Evolutionary conservation across 176 grass and related monocot genomes (phyloP).

Genomic region (Phragmites australis): DNA sequence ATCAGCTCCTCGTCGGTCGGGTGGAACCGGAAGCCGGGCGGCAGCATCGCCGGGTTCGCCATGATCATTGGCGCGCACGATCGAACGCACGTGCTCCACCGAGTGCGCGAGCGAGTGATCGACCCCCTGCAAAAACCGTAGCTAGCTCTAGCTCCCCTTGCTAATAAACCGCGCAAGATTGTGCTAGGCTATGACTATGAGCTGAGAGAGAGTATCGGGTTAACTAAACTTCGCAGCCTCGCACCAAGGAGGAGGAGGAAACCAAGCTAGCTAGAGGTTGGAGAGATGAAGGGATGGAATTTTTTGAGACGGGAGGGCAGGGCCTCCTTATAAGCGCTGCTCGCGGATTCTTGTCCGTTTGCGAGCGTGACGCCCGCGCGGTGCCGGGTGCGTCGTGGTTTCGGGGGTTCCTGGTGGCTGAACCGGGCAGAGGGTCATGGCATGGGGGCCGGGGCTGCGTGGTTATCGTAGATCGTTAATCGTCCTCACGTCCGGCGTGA

Average conservation of each 20-base stretch:
- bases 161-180: not conserved
- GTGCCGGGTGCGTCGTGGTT: not conserved
- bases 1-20: constrained; percentile 98
- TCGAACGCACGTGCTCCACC: not conserved
- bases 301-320: constrained; percentile 57
- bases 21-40: constrained; percentile 95
- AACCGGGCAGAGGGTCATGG: not conserved
- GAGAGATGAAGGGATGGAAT: constrained; percentile 50
- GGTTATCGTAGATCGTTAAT: constrained; percentile 21
- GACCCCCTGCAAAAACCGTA: not conserved
- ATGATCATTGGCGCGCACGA: constrained; percentile 25
- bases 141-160: not conserved
- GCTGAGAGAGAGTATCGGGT: not conserved
- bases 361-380: constrained; percentile 6
- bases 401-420: too few species aligned
- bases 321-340: constrained; percentile 65
- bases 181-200: not conserved
- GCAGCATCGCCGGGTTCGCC: constrained; percentile 70
- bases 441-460: not conserved
- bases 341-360: constrained; percentile 47
- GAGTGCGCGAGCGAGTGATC: not conserved
- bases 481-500: constrained; percentile 7
- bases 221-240: not conserved
- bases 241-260: not conserved
- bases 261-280: not conserved